These are phyloP conservation scores for Beta vulgaris DNA, from an alignment of 148 eudicot genomes.

Conservation along the genomic window DNA sequence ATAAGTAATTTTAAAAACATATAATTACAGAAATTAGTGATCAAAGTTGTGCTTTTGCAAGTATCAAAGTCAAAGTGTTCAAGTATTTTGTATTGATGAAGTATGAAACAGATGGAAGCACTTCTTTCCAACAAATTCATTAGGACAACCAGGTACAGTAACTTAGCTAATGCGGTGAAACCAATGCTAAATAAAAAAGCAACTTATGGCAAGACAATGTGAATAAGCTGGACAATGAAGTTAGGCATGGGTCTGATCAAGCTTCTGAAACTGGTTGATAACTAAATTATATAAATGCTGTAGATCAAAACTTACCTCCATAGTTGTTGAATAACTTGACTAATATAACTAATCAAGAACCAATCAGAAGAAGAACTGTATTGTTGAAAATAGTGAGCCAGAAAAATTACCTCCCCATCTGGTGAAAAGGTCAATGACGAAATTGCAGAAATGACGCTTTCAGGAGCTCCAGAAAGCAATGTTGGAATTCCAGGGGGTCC, in stretches of 20 bases:
- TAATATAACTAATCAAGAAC: not conserved
- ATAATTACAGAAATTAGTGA: no score
- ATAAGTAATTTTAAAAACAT: no score
- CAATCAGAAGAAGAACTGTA: not conserved
- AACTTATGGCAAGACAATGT: not conserved
- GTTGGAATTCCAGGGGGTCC: conserved; percentile 95
- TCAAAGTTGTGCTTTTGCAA: no score
- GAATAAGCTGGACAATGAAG: not conserved
- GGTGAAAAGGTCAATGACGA: conserved; percentile 91
- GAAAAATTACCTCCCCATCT: conserved; percentile 78
- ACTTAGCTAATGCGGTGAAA: no score
- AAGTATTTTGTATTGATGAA: no score
- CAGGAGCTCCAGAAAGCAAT: conserved; percentile 69
- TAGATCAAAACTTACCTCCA: not conserved
- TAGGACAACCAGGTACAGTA: no score
- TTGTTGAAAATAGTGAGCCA: not conserved
- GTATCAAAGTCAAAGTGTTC: no score
- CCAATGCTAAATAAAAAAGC: no score
- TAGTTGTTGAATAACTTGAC: not conserved
- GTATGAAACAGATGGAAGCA: no score
- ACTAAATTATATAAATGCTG: not conserved
- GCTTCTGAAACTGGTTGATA: not conserved
- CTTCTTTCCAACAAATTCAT: no score
- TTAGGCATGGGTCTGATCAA: not conserved
- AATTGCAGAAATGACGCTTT: conserved; percentile 55